Evolutionary conservation across 2,329 filamentous ascomycete species (phyloP).

Genomic region (Aspergillus sp.): DNA sequence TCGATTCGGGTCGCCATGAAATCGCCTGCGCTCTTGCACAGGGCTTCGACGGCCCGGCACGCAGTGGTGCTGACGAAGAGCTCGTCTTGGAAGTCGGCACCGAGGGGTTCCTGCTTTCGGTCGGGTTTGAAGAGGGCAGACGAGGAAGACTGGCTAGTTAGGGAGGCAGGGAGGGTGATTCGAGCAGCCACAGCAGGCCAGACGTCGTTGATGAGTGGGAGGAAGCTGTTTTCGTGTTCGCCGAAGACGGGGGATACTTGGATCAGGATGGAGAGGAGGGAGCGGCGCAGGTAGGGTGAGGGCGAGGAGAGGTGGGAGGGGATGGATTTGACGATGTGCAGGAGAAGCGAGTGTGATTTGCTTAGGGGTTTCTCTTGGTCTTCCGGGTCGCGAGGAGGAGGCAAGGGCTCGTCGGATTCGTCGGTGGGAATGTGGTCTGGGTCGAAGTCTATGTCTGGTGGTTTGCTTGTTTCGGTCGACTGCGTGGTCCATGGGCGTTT

Average conservation of each 20-base stretch:
- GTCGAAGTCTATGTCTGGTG: constrained; percentile 9
- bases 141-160: constrained; percentile 55
- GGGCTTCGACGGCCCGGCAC: constrained; percentile 63
- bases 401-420: constrained; percentile 35
- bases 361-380: constrained; percentile 63
- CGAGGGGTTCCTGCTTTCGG: constrained; percentile 17
- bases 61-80: constrained; percentile 63
- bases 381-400: constrained; percentile 47
- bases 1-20: constrained; percentile 78
- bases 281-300: constrained; percentile 73
- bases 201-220: constrained; percentile 84
- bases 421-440: constrained; percentile 21
- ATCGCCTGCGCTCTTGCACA: constrained; percentile 73
- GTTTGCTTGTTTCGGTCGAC: constrained; percentile 18
- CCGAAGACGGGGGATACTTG: constrained; percentile 72
- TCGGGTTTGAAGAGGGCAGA: constrained; percentile 19
- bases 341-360: constrained; percentile 76
- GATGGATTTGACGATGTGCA: constrained; percentile 77
- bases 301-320: constrained; percentile 89
- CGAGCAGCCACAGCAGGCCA: constrained; percentile 71
- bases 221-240: constrained; percentile 74
- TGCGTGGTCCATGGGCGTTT: constrained; percentile 32
- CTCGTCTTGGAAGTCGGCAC: constrained; percentile 36
- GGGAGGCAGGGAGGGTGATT: constrained; percentile 43
- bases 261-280: constrained; percentile 72